Evolutionary conservation across 768 basidiomycete genomes (phyloP).

Genomic region (Lentinus brumalis): DNA sequence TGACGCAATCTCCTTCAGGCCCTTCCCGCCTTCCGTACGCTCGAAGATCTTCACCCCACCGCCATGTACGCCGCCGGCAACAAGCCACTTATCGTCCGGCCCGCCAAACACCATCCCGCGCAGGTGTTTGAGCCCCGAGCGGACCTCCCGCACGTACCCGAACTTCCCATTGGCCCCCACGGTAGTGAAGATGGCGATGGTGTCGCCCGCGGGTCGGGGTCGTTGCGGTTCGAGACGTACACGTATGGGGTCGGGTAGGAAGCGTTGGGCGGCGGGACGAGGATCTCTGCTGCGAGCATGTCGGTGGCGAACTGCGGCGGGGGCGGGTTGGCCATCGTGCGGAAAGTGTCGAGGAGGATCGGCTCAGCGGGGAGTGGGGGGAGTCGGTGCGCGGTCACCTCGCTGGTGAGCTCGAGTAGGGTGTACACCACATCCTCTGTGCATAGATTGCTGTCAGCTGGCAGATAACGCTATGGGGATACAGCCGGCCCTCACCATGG

Average conservation of each 20-base stretch:
- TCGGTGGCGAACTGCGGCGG: conserved; percentile 35
- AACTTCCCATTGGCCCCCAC: conserved; percentile 42
- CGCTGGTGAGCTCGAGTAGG: conserved; percentile 64
- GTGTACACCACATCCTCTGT: conserved; percentile 67
- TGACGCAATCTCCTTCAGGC: conserved; percentile 52
- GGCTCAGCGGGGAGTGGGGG: conserved; percentile 44
- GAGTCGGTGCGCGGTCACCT: conserved; percentile 56
- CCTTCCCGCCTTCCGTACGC: conserved; percentile 58
- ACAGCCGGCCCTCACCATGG: conserved; percentile 47
- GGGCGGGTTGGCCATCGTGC: conserved; percentile 47
- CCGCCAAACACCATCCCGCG: conserved; percentile 73
- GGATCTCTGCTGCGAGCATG: conserved; percentile 72
- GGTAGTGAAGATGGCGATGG: conserved; percentile 68
- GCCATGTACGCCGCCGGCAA: conserved; percentile 64
- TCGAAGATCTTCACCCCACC: conserved; percentile 75
- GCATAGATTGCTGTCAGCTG: not conserved
- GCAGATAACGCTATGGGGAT: not conserved
- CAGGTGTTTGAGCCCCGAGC: conserved; percentile 69
- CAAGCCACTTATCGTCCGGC: conserved; percentile 56
- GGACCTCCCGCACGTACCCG: conserved; percentile 59
- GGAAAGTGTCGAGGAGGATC: conserved; percentile 39
- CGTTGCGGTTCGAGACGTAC: conserved; percentile 77
- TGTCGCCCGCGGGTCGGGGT: conserved; percentile 69
- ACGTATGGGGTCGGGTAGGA: conserved; percentile 59
- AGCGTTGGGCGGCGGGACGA: conserved; percentile 55